phyloP scores from a whole-genome alignment of 805 yeast species.

The Pichia californica region DNA sequence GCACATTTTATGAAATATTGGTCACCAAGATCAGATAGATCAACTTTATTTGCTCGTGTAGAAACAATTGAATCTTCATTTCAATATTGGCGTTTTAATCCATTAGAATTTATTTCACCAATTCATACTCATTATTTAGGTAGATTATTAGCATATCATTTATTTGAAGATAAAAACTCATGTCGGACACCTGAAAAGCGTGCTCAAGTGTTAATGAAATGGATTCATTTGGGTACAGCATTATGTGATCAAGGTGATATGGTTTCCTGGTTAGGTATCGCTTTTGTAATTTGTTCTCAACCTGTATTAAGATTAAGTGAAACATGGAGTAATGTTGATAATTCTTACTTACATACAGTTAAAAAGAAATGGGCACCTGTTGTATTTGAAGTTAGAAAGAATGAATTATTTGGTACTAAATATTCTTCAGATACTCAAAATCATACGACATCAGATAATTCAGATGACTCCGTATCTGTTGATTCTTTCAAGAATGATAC shows the following conservation, averaged over 20 bases:
- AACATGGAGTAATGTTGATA: conserved; percentile 70
- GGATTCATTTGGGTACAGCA: conserved; percentile 79
- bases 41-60: conserved; percentile 46
- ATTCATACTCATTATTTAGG: conserved; percentile 73
- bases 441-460: background rate
- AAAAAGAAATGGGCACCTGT: conserved; percentile 90
- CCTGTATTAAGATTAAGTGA: conserved; percentile 69
- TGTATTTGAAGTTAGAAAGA: conserved; percentile 77
- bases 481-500: background rate
- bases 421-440: conserved; percentile 31
- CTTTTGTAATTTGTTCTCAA: conserved; percentile 73
- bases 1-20: conserved; percentile 57
- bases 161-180: conserved; percentile 46
- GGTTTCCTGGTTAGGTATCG: conserved; percentile 91
- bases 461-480: background rate
- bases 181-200: conserved; percentile 36
- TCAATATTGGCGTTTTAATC: conserved; percentile 50
- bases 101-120: conserved; percentile 66
- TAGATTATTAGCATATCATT: conserved; percentile 58
- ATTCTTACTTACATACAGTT: conserved; percentile 50
- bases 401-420: conserved; percentile 5
- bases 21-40: conserved; percentile 77
- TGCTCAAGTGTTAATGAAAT: conserved; percentile 63
- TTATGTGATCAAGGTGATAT: conserved; percentile 82
- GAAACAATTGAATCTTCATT: conserved; percentile 42